A percentile compares a stretch with the other conserved stretches of the same genome.
Conservation (phyloP, 768 basidiomycete species). For the Candolleomyces eurysporus region DNA sequence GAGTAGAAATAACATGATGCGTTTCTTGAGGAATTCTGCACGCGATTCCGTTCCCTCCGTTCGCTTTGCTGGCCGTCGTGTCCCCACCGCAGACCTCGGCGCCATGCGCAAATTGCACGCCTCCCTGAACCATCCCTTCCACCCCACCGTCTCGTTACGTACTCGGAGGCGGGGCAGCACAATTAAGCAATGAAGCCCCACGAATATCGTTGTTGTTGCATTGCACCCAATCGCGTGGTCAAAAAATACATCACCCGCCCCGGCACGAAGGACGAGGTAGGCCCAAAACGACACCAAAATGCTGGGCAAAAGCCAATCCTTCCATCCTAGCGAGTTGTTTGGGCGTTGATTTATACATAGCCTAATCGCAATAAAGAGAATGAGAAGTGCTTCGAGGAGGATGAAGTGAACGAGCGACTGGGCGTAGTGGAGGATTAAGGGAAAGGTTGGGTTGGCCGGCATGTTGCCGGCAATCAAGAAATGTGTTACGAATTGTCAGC, state of each 20-base stretch:
- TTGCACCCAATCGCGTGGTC: slow-evolving; percentile 2
- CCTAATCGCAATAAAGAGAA: background rate
- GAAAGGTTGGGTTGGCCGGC: background rate
- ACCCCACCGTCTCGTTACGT: background rate
- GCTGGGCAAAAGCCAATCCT: background rate
- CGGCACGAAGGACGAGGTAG: background rate
- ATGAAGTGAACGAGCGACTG: background rate
- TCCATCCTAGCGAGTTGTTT: background rate
- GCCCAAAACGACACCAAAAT: background rate
- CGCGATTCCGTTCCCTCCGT: background rate
- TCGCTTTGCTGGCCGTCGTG: background rate
- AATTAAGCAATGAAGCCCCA: background rate
- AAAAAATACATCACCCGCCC: background rate
- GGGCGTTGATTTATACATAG: background rate
- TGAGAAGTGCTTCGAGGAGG: background rate
- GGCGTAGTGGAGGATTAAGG: background rate
- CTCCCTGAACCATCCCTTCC: background rate
- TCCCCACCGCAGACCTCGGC: background rate
- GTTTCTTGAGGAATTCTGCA: background rate
- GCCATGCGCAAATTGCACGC: background rate
- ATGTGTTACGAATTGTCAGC: too few species aligned
- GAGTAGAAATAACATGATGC: background rate
- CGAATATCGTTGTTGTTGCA: background rate
- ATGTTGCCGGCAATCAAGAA: background rate
- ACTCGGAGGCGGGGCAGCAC: background rate